These are phyloP conservation scores for Fraxinus sp. DNA, from an alignment of 305 asterid species.

Conservation along the genomic window DNA sequence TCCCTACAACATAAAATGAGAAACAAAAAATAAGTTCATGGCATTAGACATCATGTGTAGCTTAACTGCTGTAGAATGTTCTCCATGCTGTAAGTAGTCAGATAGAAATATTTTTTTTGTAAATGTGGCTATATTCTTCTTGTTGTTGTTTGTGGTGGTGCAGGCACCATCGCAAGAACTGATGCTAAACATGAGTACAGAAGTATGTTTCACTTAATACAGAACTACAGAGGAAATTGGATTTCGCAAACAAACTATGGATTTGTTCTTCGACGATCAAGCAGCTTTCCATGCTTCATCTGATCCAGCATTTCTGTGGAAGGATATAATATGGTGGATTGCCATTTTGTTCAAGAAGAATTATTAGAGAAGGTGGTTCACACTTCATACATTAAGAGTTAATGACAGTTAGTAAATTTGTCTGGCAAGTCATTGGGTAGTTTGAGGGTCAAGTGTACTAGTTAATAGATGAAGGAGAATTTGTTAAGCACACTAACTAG, in stretches of 20 bases:
- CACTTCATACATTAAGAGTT: not conserved
- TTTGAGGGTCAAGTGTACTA: not conserved
- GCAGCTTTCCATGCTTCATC: not conserved
- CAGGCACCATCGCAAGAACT: not conserved
- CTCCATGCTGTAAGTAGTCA: not conserved
- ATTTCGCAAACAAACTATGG: not conserved
- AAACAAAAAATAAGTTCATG: not conserved
- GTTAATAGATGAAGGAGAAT: not conserved
- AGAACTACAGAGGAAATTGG: not conserved
- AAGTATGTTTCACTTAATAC: not conserved
- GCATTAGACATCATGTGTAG: not conserved
- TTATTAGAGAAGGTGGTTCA: not conserved
- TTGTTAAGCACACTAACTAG: not conserved
- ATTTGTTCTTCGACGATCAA: not conserved
- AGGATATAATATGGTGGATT: not conserved
- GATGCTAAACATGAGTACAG: not conserved
- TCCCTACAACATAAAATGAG: slow-evolving; percentile 52
- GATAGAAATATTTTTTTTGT: not conserved
- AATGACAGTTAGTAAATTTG: not conserved
- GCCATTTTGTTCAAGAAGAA: not conserved
- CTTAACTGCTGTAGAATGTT: not conserved
- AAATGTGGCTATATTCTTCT: not conserved
- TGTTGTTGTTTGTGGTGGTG: not conserved
- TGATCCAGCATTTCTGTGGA: not conserved
- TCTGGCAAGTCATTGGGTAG: not conserved